Percentiles rank a stretch among this genome's conserved stretches.
These are phyloP conservation scores for Coriolopsis trogii DNA, from an alignment of 1,284 basidiomycete genomes.

Conservation along the genomic window DNA sequence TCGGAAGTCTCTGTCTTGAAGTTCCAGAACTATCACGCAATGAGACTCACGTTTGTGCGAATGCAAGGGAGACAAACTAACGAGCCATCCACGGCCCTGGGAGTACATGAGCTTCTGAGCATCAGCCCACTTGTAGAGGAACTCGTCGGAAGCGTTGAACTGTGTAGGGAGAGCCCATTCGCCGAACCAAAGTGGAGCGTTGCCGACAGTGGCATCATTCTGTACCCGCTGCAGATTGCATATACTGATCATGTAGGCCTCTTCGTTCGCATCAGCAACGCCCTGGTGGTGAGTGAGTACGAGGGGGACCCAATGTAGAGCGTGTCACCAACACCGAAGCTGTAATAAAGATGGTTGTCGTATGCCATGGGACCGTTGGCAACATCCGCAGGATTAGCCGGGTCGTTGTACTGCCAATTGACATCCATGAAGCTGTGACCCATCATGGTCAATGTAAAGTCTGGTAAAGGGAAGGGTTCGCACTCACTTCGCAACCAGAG, in stretches of 20 bases:
- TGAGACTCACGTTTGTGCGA: background rate
- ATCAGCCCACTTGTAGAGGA: slow-evolving; percentile 75
- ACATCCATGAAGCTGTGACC: slow-evolving; percentile 71
- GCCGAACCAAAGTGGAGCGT: slow-evolving; percentile 52
- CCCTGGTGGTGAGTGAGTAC: slow-evolving; percentile 44
- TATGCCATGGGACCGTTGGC: slow-evolving; percentile 71
- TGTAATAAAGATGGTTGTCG: slow-evolving; percentile 81
- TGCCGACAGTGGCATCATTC: slow-evolving; percentile 48
- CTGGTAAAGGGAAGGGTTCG: background rate
- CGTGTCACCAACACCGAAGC: slow-evolving; percentile 56
- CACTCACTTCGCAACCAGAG: slow-evolving; percentile 55
- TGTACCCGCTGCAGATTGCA: slow-evolving; percentile 65
- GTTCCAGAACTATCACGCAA: slow-evolving; percentile 65
- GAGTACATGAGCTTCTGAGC: slow-evolving; percentile 73
- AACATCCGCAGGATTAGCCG: slow-evolving; percentile 69
- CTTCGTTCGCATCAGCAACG: slow-evolving; percentile 63
- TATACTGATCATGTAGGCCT: slow-evolving; percentile 66
- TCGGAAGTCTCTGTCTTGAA: slow-evolving; percentile 69
- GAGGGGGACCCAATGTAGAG: no score
- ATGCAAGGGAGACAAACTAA: slow-evolving; percentile 37
- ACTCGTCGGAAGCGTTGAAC: slow-evolving; percentile 63
- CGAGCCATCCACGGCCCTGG: slow-evolving; percentile 70
- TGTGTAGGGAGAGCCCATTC: slow-evolving; percentile 77
- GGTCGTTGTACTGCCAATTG: slow-evolving; percentile 71
- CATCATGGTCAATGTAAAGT: background rate